phyloP scores from a whole-genome alignment of 2,329 filamentous ascomycete species.

The Macroventuria anomochaeta region DNA sequence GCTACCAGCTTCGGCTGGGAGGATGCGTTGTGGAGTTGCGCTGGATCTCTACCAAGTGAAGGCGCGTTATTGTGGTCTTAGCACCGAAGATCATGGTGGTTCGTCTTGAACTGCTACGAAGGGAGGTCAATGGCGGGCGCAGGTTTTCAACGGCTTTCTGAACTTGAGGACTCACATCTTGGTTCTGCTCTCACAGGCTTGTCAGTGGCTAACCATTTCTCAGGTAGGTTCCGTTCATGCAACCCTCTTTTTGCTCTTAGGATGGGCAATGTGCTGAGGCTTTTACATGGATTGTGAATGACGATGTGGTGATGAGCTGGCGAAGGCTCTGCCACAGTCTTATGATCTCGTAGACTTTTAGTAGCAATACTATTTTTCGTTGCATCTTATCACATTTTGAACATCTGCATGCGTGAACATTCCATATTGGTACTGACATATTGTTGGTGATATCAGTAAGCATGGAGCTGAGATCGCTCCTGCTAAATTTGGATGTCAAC shows the following conservation, averaged over 20 bases:
- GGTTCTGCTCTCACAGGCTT: conserved; percentile 3
- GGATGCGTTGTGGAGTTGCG: conserved; percentile 79
- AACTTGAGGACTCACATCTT: conserved; percentile 41
- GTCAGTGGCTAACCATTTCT: conserved; percentile 20
- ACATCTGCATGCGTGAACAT: not conserved
- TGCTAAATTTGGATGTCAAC: conserved; percentile 7
- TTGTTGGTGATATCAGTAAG: conserved; percentile 10
- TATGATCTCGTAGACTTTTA: too few species aligned
- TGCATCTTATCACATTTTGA: too few species aligned
- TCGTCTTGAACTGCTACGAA: conserved; percentile 54
- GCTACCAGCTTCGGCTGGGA: conserved; percentile 63
- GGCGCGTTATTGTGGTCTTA: conserved; percentile 64
- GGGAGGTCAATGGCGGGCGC: conserved; percentile 60
- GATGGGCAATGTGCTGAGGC: not conserved
- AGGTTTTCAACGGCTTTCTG: conserved; percentile 74
- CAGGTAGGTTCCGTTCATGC: conserved; percentile 9
- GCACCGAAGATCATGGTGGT: conserved; percentile 43
- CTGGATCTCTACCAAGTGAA: conserved; percentile 49
- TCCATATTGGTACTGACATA: too few species aligned
- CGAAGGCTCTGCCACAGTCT: too few species aligned
- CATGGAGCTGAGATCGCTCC: conserved; percentile 2
- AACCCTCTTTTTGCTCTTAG: not conserved
- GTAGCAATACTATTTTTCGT: too few species aligned
- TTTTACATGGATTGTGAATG: not conserved
- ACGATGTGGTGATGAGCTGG: not conserved